Percentiles rank a stretch among this genome's conserved stretches.
phyloP scores from a whole-genome alignment of 768 basidiomycete species.

The Tremella yokohamensis region DNA sequence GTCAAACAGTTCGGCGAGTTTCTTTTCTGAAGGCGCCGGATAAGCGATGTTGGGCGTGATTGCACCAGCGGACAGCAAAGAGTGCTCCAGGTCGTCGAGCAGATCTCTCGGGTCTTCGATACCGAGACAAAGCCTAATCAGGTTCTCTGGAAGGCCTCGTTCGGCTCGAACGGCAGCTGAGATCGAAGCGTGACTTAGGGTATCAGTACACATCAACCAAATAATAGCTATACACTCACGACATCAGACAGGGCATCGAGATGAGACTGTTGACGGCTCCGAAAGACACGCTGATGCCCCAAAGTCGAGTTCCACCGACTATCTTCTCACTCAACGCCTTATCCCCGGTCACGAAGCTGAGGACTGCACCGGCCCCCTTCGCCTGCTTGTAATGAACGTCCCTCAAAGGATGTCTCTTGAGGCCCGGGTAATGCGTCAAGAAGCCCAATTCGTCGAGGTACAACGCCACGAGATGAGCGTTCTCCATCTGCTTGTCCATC shows the following conservation, averaged over 20 bases:
- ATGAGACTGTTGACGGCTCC: slow-evolving; percentile 97
- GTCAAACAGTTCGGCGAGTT: slow-evolving; percentile 33
- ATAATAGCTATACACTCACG: slow-evolving; percentile 61
- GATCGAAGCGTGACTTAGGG: slow-evolving; percentile 85
- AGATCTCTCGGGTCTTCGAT: slow-evolving; percentile 93
- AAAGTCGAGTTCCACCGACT: slow-evolving; percentile 84
- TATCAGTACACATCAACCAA: background rate
- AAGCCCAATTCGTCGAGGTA: slow-evolving; percentile 85
- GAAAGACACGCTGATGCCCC: slow-evolving; percentile 98
- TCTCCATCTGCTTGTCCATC: slow-evolving; percentile 88
- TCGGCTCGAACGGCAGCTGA: slow-evolving; percentile 92
- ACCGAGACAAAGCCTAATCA: slow-evolving; percentile 95
- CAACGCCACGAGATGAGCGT: slow-evolving; percentile 74
- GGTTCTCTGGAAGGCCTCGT: slow-evolving; percentile 94
- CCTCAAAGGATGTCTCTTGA: slow-evolving; percentile 72
- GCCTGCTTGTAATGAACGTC: slow-evolving; percentile 89
- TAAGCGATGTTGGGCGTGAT: slow-evolving; percentile 54
- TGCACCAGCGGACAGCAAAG: slow-evolving; percentile 86
- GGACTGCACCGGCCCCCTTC: slow-evolving; percentile 83
- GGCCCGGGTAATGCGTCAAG: slow-evolving; percentile 85
- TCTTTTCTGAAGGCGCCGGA: slow-evolving; percentile 18
- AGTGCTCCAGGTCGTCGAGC: slow-evolving; percentile 88
- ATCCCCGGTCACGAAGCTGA: slow-evolving; percentile 91
- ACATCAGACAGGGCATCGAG: slow-evolving; percentile 99
- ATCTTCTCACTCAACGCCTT: slow-evolving; percentile 85